Evolutionary conservation across 495 filamentous ascomycete genomes (phyloP).

Genomic region (Lichenothelia convexa): DNA sequence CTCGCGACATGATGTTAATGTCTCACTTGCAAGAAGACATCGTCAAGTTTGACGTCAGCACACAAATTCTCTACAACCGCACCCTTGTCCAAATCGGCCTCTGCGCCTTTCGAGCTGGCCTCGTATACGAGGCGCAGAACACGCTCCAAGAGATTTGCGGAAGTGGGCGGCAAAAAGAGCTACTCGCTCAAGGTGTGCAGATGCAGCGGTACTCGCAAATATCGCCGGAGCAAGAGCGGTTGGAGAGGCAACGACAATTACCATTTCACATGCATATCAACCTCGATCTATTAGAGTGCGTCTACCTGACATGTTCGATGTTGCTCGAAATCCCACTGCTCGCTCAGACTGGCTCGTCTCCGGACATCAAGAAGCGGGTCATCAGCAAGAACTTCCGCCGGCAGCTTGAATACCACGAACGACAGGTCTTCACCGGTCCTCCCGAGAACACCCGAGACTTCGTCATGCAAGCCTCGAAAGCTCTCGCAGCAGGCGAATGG

Average conservation of each 20-base stretch:
- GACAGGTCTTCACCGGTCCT: constrained; percentile 95
- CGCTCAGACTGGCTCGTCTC: constrained; percentile 86
- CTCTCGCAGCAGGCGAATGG: constrained; percentile 91
- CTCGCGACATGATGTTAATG: constrained; percentile 98
- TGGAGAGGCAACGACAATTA: constrained; percentile 88
- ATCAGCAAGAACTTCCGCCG: constrained; percentile 99
- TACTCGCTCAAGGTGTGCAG: constrained; percentile 93
- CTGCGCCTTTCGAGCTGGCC: constrained; percentile 89
- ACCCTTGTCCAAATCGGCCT: constrained; percentile 95
- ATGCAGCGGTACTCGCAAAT: constrained; percentile 91
- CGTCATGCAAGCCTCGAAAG: constrained; percentile 96
- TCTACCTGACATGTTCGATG: constrained; percentile 98
- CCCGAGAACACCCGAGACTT: constrained; percentile 97
- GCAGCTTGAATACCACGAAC: constrained; percentile 97
- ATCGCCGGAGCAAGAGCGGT: constrained; percentile 87
- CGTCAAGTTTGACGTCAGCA: constrained; percentile 81
- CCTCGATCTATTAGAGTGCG: constrained; percentile 90
- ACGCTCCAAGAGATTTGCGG: constrained; percentile 96
- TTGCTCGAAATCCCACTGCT: constrained; percentile 93
- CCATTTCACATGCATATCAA: constrained; percentile 99
- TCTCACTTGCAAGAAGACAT: constrained; percentile 98
- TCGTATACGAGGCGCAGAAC: constrained; percentile 93
- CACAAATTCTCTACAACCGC: constrained; percentile 96
- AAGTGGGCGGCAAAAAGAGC: constrained; percentile 90
- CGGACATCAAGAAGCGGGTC: constrained; percentile 90